phyloP scores from a whole-genome alignment of 2,329 filamentous ascomycete genomes.

The Penicillium concentricum region DNA sequence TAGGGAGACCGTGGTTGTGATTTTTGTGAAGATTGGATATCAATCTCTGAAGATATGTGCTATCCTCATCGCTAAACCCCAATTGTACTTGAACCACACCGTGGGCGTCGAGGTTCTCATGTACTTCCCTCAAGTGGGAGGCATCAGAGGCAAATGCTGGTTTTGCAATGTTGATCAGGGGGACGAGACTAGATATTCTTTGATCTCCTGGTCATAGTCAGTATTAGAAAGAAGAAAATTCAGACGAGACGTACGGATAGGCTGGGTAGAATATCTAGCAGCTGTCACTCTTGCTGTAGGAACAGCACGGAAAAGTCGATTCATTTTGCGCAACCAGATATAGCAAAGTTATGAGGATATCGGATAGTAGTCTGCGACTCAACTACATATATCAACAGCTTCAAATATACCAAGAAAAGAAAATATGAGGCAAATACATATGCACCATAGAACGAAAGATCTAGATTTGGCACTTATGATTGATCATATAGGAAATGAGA shows the following conservation, averaged over 20 bases:
- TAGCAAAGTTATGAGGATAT: too few species aligned
- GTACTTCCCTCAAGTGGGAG: not conserved
- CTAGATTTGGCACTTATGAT: not conserved
- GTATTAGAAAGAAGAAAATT: not conserved
- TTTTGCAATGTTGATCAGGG: not conserved
- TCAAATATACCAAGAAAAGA: not conserved
- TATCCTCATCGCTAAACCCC: slow-evolving; percentile 26
- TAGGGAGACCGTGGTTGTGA: slow-evolving; percentile 40
- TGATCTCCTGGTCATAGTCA: not conserved
- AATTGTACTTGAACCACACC: not conserved
- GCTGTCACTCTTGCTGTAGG: not conserved
- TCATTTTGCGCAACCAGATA: not conserved
- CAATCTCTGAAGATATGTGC: slow-evolving; percentile 36
- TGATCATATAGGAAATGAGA: not conserved
- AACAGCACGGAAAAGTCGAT: not conserved
- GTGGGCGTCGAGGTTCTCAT: not conserved
- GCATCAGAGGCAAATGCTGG: not conserved
- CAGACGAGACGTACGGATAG: not conserved
- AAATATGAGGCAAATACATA: not conserved
- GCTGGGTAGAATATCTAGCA: not conserved
- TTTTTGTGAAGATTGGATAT: slow-evolving; percentile 34
- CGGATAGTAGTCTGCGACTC: not conserved
- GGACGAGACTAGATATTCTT: not conserved
- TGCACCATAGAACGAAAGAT: not conserved
- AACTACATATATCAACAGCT: not conserved